Base-by-base conservation (phyloP, 306 rosid genomes). In the Sophora flavescens region DNA sequence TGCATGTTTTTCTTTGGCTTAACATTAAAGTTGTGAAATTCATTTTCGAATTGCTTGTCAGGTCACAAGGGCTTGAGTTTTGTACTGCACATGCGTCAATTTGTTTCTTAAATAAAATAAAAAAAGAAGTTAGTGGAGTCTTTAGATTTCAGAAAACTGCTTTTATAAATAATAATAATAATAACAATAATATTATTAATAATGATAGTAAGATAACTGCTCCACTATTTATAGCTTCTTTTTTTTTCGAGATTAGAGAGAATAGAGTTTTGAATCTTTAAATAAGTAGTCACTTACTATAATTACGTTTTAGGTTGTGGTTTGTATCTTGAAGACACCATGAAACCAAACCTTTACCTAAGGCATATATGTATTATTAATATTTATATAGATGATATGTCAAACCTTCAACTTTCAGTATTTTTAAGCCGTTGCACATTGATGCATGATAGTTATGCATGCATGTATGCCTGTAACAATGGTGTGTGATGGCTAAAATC, bases 1-100 rank as follows among this genome's bases (percentile, higher is more conserved):
- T 28, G 51, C 60, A 15, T n/a, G 1, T 13, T 64, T 76, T 50
- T 70, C 52, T 44, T 76, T 18, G 8, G 58, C 44, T 33, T 56
- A 26, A 33, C 13, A 41, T 79, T 56, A 56, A 30, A 44, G 0
- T n/a, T 70, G 44, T 72, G 63, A 68, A 62, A 52, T 68, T 74
- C 3, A 38, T 6, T 63, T 64, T 53, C 68, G 22, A 15, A 32
- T 71, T 64, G 16, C 38, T 35, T 9, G 58, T 47, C 47, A 11
- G 38, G 12, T 45, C 51, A 15, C 41, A 8, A 11, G 32, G 57
- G 65, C 65, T 69, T 42, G 50, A 32, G 57, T 63, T 75, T 71
- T 14, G 7, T 70, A 14, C 26, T 36, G 63, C 17, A 50, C 32
- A 15, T 33, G 17, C 2, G 38, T 11, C 76, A 53, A 52, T 6